Evolutionary conservation across 306 rosid genomes (phyloP), one percentile per base, ranked within the genome.

Genomic region (Carpinus viminea): DNA sequence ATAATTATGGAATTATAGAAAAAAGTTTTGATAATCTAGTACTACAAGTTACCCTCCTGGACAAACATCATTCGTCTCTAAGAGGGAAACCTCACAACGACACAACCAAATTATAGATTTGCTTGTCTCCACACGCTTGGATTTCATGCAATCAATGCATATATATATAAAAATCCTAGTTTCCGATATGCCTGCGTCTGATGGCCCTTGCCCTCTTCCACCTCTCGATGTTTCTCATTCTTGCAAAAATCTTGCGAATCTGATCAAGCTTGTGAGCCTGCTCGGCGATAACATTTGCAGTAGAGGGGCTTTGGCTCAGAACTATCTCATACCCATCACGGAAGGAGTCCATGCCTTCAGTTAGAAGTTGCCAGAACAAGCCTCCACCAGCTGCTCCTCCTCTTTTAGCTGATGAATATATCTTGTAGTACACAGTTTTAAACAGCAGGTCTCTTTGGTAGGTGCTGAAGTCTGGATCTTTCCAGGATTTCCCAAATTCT

Each of bases 321-420:
- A 86, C 76, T 76, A 94, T 72, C 8, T 93, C 98, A 8, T 94
- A 94, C 0, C 97, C 97, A 21, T 94, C 98, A 7, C 90, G 77
- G 57, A 92, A 90, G 5, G 97, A 88, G 78, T 89, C 91, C 97
- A 92, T 90, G 1, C 96, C 97, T 60, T 87, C 87, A 0, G 94
- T 88, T 16, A 92, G 85, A 70, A 94, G 98, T 79, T 94, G 98
- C 98, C 98, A 94, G 83, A 92, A 92, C 47, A 94, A 55, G 24
- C 90, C 91, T 17, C 97, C 98, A 4, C 85, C 89, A 1, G 96
- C 98, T 16, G 96, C 83, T 1, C 94, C 98, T 5, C 96, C 94
- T 43, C 90, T 70, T 79, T 78, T 92, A 0, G 97, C 97, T 1
- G 96, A 94, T 2, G 89, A 77, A 74, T 85, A 94, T 87, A 94